Evolutionary conservation across 371 early-diverging fungal genomes (phyloP).

Genomic region (Smittium culicis): DNA sequence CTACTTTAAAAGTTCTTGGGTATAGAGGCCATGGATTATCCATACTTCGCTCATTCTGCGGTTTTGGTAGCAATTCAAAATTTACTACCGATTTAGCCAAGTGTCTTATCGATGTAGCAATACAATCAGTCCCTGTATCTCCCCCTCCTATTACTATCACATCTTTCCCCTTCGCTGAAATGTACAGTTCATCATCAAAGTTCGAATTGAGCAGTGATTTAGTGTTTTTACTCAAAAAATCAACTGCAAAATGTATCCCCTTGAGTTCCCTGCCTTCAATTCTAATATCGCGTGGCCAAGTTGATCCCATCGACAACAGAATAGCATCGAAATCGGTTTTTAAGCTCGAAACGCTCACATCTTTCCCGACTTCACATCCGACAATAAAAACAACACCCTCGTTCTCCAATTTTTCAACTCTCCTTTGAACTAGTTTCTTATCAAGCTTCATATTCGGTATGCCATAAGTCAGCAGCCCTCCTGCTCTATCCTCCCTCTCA

Average conservation of each 20-base stretch:
- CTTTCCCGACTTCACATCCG: constrained; percentile 72
- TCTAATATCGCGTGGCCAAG: constrained; percentile 88
- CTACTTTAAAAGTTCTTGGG: constrained; percentile 83
- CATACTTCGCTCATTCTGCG: constrained; percentile 55
- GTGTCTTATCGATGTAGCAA: constrained; percentile 84
- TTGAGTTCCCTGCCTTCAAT: constrained; percentile 72
- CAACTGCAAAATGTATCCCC: constrained; percentile 96
- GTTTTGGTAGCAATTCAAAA: constrained; percentile 90
- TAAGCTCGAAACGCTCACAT: constrained; percentile 51
- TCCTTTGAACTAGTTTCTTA: constrained; percentile 81
- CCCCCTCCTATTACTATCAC: constrained; percentile 97
- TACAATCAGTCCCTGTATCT: constrained; percentile 94
- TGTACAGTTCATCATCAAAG: neutral
- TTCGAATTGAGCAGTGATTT: constrained; percentile 61
- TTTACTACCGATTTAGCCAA: constrained; percentile 81
- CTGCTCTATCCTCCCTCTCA: constrained; percentile 88
- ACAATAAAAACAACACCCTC: constrained; percentile 83
- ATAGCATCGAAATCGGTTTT: constrained; percentile 59
- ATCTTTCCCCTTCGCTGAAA: constrained; percentile 78
- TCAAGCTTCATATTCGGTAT: constrained; percentile 99
- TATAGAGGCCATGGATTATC: constrained; percentile 97
- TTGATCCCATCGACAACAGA: constrained; percentile 85
- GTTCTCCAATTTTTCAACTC: constrained; percentile 76
- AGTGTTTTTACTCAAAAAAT: constrained; percentile 80
- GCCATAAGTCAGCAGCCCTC: constrained; percentile 94